Evolutionary conservation across 371 early-diverging fungal genomes (phyloP), one percentile per base, ranked within the genome.

Genomic region (Mortierella polycephala): DNA sequence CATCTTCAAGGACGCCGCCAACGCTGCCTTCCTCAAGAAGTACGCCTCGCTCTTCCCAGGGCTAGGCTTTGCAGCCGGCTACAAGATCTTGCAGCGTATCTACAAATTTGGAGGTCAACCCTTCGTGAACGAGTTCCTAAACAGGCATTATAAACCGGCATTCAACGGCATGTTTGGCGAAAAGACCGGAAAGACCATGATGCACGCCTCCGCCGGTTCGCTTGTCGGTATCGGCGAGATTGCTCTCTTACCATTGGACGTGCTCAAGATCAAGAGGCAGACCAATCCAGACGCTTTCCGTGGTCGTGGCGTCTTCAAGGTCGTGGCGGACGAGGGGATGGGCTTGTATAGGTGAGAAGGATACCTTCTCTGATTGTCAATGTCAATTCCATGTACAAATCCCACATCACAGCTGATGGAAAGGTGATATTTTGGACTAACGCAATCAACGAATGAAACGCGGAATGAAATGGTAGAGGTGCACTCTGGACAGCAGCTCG

Each of bases 71-170:
- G 99, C 99, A 20, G 97, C 97, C 40, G 97, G 96, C 5, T 97
- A 96, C 89, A 97, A 97, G 85, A 91, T 98, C 52, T 81, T 93
- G 64, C 98, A 98, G 85, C 91, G 98, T 65, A 89, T 97, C 49
- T 98, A 98, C 91, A 98, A 98, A 87, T 98, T 96, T 73, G 98
- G 98, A 74, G 99, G 99, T 16, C 99, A 98, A 85, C 97, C 98
- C 21, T 95, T 93, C 71, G 96, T 95, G 41, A 94, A 92, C 81
- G 98, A 98, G 83, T 96, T 91, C 81, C 77, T 98, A 64, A 94
- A 93, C 85, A 89, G 75, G 45, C 80, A 96, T 83, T 89, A 96
- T 87, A 89, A 90, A 71, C 74, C 79, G 23, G 51, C 83, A n/a
- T 98, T 98, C 84, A 83, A 88, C 52, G 70, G 74, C 23, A 72